Evolutionary conservation across 2,329 filamentous ascomycete species (phyloP).

Genomic region (Fusarium solani-melongenae): DNA sequence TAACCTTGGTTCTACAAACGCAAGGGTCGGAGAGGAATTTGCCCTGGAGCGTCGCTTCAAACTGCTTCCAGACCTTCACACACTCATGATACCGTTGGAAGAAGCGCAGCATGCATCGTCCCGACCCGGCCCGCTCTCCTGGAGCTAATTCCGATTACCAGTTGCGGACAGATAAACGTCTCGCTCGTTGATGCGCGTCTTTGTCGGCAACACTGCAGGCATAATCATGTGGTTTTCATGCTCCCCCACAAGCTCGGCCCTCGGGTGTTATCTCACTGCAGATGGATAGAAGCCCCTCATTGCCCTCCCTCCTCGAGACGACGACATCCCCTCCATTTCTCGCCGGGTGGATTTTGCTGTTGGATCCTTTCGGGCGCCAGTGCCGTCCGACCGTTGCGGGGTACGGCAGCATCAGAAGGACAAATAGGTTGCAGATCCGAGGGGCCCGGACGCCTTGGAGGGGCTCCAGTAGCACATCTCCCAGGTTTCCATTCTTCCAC

Average conservation of each 20-base stretch:
- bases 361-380: conserved; percentile 40
- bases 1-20: conserved; percentile 16
- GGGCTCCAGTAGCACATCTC: conserved; percentile 29
- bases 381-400: conserved; percentile 44
- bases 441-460: conserved; percentile 33
- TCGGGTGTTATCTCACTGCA: conserved; percentile 12
- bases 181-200: background rate
- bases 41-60: conserved; percentile 3
- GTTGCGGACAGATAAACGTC: background rate
- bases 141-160: background rate
- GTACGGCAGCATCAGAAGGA: conserved; percentile 34
- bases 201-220: background rate
- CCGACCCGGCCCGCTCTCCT: conserved; percentile 5
- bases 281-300: conserved; percentile 26
- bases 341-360: conserved; percentile 21
- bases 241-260: conserved; percentile 13
- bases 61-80: background rate
- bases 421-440: conserved; percentile 45
- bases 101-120: background rate
- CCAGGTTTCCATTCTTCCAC: conserved; percentile 39
- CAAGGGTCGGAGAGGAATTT: conserved; percentile 14
- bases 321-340: conserved; percentile 23
- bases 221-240: conserved; percentile 6
- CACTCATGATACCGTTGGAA: conserved; percentile 1
- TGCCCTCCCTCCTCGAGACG: background rate